Evolutionary conservation across 768 basidiomycete species (phyloP), one percentile per base, ranked within the genome.

Genomic region (Saitozyma sp.): DNA sequence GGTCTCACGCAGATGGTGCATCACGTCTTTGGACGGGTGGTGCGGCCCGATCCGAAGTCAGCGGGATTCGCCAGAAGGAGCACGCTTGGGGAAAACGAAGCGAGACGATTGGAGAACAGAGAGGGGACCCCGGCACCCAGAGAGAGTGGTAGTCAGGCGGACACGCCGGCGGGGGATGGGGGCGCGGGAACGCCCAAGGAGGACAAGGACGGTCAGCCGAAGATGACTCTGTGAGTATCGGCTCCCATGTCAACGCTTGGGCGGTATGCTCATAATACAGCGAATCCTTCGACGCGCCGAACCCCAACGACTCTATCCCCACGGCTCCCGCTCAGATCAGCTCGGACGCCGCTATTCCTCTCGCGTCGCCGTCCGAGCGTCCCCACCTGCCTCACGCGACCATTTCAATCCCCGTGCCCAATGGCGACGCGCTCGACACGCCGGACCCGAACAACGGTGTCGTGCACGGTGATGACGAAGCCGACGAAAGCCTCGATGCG

Each of bases 1-100:
- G 92, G 94, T 16, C 85, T 99, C 16, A 93, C 92, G 0, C 96
- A 99, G 79, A 98, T 99, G 88, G 93, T 98, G 3, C 90, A 96
- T 71, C 94, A 97, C 73, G 87, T 98, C 60, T 98, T 99, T 77
- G 85, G 89, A 13, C 86, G 96, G 19, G 77, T 83, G 13, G 52
- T 71, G 29, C 40, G 70, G 48, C 70, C 78, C 1, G 70, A 65
- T 59, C 54, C 64, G 13, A 69, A 50, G 16, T 42, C 10, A 20
- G 55, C 17, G 50, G 20, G 14, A 17, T 17, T 46, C 45, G 45
- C n/a, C 11, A 60, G 67, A 41, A 65, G 60, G 11, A 57, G 59
- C 19, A 66, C 52, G 13, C n/a, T 60, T 14, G 54, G 71, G 4
- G 74, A 74, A 56, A 74, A 72, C 56, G 74, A 75, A 39, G 70